Evolutionary conservation across 352 stramenopile genomes (phyloP).

Genomic region (Pythium phragmiticola): DNA sequence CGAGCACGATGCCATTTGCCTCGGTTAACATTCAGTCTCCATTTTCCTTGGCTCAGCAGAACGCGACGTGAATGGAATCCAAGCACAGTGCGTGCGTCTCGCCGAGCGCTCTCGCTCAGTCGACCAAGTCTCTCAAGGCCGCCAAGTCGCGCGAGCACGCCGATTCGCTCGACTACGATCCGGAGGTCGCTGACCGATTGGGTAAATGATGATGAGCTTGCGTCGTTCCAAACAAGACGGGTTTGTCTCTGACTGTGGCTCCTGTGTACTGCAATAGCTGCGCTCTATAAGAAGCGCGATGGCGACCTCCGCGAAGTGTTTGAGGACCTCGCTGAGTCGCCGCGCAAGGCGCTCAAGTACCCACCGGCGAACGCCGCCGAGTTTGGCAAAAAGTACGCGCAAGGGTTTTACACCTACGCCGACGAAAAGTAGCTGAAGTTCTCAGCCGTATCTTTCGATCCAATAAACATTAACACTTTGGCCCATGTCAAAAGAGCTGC

Average conservation of each 20-base stretch:
- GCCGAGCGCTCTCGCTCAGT: slow-evolving; percentile 59
- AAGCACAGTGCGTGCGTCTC: slow-evolving; percentile 48
- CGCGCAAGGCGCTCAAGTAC: slow-evolving; percentile 77
- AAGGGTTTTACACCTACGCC: slow-evolving; percentile 83
- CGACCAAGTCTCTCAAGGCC: slow-evolving; percentile 57
- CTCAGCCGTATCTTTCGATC: not conserved
- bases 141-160: slow-evolving; percentile 66
- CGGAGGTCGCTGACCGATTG: slow-evolving; percentile 49
- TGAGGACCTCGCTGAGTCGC: slow-evolving; percentile 74
- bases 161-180: slow-evolving; percentile 73
- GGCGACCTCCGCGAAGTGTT: slow-evolving; percentile 70
- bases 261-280: slow-evolving; percentile 21
- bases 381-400: slow-evolving; percentile 79
- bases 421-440: slow-evolving; percentile 58
- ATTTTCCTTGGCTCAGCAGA: not conserved
- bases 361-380: slow-evolving; percentile 54
- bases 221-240: not conserved
- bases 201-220: slow-evolving; percentile 21
- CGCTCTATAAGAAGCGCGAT: slow-evolving; percentile 62
- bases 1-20: not conserved
- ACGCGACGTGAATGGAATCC: slow-evolving; percentile 47
- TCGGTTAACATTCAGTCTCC: not conserved
- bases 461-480: not conserved
- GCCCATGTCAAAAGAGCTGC: slow-evolving; percentile 19
- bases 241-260: not conserved